Evolutionary conservation across 1,139 yeast species (phyloP), one percentile per base, ranked within the genome.

Genomic region (Geotrichum bryndzae): DNA sequence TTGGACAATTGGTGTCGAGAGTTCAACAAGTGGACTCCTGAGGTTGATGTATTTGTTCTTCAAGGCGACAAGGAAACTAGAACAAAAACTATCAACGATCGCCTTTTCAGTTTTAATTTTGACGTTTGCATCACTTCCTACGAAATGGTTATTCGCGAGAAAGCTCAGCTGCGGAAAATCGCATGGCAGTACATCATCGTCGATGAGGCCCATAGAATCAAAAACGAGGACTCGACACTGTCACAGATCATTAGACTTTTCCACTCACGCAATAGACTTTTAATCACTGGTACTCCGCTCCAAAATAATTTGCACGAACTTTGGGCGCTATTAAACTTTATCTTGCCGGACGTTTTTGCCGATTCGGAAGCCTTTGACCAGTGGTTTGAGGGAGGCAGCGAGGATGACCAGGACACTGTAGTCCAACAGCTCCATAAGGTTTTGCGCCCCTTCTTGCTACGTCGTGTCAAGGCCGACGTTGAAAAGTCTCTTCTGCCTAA

Each of bases 171-270:
- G 67, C 87, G 86, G 70, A 91, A 92, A 73, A 80, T 94, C 66
- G 86, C 87, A 62, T 94, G 99, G 99, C 94, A 92, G 75, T 94
- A 92, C 72, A 85, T 94, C 62, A 83, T 94, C 33, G 92, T 94
- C 54, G 99, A 94, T 77, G 99, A 94, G 74, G 99, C 98, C 1
- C 99, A 94, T 73, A 83, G 98, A 72, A 92, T 94, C 72, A 94
- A 94, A 72, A 94, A 94, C 74, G 98, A 94, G 73, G 96, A 90
- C 71, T 86, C 95, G 61, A 85, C 95, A 66, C 79, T 94, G 59
- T 90, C 97, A 1, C 97, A 92, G 74, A 92, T 94, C 64, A 87
- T 94, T 62, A 82, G 98, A 66, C 79, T 91, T 57, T 92, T 94
- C 71, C 87, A 89, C 71, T 90, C 97, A 8, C 83, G 88, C 63